Base-by-base conservation (phyloP, 768 basidiomycete genomes). In the Hericium alpestre region DNA sequence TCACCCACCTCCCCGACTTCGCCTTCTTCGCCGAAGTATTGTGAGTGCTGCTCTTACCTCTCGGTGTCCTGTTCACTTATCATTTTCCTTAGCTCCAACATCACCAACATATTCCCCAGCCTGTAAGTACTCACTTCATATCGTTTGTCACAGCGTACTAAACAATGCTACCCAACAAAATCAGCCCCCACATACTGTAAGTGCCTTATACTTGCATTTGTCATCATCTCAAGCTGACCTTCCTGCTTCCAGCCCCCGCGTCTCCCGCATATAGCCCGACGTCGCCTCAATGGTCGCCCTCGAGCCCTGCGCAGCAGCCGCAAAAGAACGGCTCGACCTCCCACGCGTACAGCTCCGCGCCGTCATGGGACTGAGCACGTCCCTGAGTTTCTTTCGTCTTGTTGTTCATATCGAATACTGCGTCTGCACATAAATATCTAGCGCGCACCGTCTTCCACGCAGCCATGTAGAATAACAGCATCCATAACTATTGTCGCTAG, bases 1-100 rank as follows among this genome's bases (percentile, higher is more conserved):
- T 93, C 91, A 11, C 94, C 94, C 2, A 92, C 94, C 0, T 94
- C 92, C 3, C 94, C 94, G n/a, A 82, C 86, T 8, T 93, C 90
- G 2, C 93, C 93, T 0, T 81, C 93, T 2, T 94, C 92, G 38
- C 94, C 94, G 56, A 90, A 87, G 79, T 92, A 91, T 69, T 92
- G 90, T 91, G 71, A 61, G 89, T 76, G 11, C 6, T 22, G 0
- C 22, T 52, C 20, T 22, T 12, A 40, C 27, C 52, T 18, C n/a
- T 47, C 18, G 56, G 16, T n/a, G n/a, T n/a, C 12, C 43, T 3
- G 43, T 32, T 9, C 32, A 32, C 62, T 66, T 51, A 59, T 59
- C 57, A 18, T 49, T 57, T 51, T 58, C 25, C 57, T 6, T 62
- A 92, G 90, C 90, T 57, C 90, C 90, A 15, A 89, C 90, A 8